A percentile compares a stretch with the other conserved stretches of the same genome.
Evolutionary conservation across 2,329 filamentous ascomycete species (phyloP).

Genomic region (Kalmusia sp.): DNA sequence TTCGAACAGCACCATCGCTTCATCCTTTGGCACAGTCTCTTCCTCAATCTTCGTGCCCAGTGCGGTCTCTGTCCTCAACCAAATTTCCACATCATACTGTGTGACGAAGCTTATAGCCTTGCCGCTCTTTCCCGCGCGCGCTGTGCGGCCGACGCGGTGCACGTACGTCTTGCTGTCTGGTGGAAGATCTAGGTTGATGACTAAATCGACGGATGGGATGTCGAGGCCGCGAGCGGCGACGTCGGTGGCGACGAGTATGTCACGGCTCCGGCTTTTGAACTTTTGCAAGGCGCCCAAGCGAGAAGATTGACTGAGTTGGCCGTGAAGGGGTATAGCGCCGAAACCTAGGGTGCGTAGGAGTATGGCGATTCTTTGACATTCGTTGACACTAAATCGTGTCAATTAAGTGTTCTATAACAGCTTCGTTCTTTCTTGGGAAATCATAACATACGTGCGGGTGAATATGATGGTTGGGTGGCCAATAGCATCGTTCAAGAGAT

Average conservation of each 20-base stretch:
- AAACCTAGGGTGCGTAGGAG: constrained; percentile 85
- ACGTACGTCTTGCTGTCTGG: constrained; percentile 90
- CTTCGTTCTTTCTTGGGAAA: no score
- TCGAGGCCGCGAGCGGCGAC: constrained; percentile 93
- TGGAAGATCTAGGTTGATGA: constrained; percentile 86
- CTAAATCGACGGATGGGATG: constrained; percentile 88
- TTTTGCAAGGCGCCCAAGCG: constrained; percentile 89
- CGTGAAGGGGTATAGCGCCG: constrained; percentile 89
- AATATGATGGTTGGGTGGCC: constrained; percentile 92
- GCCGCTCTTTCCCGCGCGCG: constrained; percentile 84
- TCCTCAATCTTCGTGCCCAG: constrained; percentile 78
- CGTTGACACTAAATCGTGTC: no score
- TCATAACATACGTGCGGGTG: no score
- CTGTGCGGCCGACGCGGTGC: constrained; percentile 86
- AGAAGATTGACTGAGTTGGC: constrained; percentile 85
- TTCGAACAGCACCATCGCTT: constrained; percentile 81
- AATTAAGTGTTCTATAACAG: no score
- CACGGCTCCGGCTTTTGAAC: constrained; percentile 79
- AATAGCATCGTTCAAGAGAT: constrained; percentile 82
- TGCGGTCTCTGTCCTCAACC: constrained; percentile 80
- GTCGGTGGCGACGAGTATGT: constrained; percentile 91
- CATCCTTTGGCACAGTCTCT: constrained; percentile 76
- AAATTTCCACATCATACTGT: constrained; percentile 86
- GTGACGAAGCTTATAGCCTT: constrained; percentile 82
- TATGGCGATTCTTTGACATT: constrained; percentile 85